Evolutionary conservation across 2,329 filamentous ascomycete species (phyloP).

Genomic region (Apiospora pterosperma): DNA sequence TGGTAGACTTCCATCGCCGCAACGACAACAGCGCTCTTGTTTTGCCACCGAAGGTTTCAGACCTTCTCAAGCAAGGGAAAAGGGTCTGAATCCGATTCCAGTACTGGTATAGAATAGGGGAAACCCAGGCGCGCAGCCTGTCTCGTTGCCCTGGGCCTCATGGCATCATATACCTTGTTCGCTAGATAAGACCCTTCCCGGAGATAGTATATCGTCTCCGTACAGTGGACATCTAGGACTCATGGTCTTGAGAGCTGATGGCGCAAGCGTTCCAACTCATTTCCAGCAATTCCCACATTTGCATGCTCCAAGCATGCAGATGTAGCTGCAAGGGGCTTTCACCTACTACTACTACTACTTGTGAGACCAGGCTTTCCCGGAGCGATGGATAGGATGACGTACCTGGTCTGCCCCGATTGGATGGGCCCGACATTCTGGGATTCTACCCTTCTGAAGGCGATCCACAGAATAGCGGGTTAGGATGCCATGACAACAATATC

Average conservation of each 20-base stretch:
- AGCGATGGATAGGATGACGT: neutral
- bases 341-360: neutral
- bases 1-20: conserved; percentile 87
- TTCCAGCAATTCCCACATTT: neutral
- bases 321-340: neutral
- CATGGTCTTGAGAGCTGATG: neutral
- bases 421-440: neutral
- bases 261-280: neutral
- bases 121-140: neutral
- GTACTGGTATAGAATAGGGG: neutral
- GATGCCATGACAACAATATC: neutral
- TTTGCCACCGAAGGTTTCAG: conserved; percentile 86
- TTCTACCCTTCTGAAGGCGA: neutral
- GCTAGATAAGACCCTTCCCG: neutral
- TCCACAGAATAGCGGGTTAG: neutral
- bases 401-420: neutral
- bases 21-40: conserved; percentile 86
- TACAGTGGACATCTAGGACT: neutral
- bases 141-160: neutral
- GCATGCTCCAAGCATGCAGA: neutral
- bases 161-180: neutral
- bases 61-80: conserved; percentile 62
- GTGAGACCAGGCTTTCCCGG: neutral
- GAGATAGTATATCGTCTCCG: neutral
- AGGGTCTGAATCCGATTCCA: conserved; percentile 37